Percentiles rank a stretch among this genome's conserved stretches.
Evolutionary conservation across 2,329 filamentous ascomycete species (phyloP).

Genomic region (Furcasterigmium sp.): DNA sequence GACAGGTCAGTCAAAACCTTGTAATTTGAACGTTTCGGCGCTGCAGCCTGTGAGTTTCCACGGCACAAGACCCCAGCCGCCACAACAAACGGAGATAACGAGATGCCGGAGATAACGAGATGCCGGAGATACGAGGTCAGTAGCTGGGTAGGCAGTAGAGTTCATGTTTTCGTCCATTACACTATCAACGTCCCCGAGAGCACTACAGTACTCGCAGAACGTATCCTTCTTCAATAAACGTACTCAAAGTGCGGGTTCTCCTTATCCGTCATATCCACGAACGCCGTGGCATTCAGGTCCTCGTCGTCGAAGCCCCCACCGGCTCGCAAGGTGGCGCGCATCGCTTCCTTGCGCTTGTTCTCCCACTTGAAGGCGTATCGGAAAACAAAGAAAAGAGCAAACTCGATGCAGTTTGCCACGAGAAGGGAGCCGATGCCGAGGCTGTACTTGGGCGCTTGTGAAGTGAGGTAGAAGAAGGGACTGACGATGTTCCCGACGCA

Average conservation of each 20-base stretch:
- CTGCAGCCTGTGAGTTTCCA: too few relatives aligned
- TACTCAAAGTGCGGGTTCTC: constrained; percentile 37
- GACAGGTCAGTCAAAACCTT: too few relatives aligned
- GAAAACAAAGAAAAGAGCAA: constrained; percentile 30
- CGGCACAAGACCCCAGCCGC: too few relatives aligned
- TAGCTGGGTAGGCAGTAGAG: too few relatives aligned
- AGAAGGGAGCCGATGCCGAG: constrained; percentile 36
- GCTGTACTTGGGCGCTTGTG: constrained; percentile 39
- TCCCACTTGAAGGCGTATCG: constrained; percentile 31
- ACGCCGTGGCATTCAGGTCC: constrained; percentile 31
- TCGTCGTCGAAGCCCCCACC: constrained; percentile 10
- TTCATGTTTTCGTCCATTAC: too few relatives aligned
- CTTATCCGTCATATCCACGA: constrained; percentile 34
- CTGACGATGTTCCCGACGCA: constrained; percentile 57
- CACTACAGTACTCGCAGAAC: too few relatives aligned
- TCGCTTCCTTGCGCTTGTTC: constrained; percentile 30
- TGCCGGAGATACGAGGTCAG: too few relatives aligned
- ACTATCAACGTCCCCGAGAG: too few relatives aligned
- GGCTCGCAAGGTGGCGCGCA: constrained; percentile 18
- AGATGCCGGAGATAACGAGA: too few relatives aligned
- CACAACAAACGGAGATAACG: too few relatives aligned
- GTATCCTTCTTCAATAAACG: constrained; percentile 23
- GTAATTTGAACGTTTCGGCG: too few relatives aligned
- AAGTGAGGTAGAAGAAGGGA: constrained; percentile 56
- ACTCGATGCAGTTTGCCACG: constrained; percentile 31